Evolutionary conservation across 768 basidiomycete species (phyloP), one percentile per base, ranked within the genome.

Genomic region (Pleurotus giganteus): DNA sequence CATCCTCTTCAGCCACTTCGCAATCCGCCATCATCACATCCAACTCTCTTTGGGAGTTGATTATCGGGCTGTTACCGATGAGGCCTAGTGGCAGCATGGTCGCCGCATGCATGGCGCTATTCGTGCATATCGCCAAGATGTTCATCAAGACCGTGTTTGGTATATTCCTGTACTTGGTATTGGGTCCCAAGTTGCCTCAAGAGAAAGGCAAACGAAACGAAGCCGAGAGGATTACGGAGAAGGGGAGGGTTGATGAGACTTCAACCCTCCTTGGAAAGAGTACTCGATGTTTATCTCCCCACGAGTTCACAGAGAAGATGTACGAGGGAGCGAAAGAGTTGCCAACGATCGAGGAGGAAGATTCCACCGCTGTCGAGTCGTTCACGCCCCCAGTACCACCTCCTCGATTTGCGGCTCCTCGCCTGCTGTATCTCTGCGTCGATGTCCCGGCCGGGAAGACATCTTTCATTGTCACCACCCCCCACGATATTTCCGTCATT

Each of bases 41-140:
- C 11, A 47, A 15, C 28, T 47, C 46, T 15, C n/a, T 36, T n/a
- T 21, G 9, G 2, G 21, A 19, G 12, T 37, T 51, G 49, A 21
- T 37, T 21, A n/a, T 37, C 11, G 17, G 37, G 9, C 34, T 29
- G n/a, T 15, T 51, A 13, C 19, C 17, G 8, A 12, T 51, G 19
- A n/a, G 34, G 9, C 19, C 19, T 3, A 51, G 34, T 37, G 32
- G 49, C 15, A 34, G 49, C 11, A 36, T 37, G 49, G 49, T 36
- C 8, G 34, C 37, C 8, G 31, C 49, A 6, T 51, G 49, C 49
- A 51, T 51, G 49, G 49, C 17, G 4, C 15, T 51, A 6, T 51
- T 51, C 21, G 49, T 51, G n/a, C 49, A 51, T 51, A 51, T 51
- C 32, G 49, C 49, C 15, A 37, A 37, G 49, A 34, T 51, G 15